Evolutionary conservation across 441 rosid species (phyloP).

Genomic region (Arabidopsis hybrid): DNA sequence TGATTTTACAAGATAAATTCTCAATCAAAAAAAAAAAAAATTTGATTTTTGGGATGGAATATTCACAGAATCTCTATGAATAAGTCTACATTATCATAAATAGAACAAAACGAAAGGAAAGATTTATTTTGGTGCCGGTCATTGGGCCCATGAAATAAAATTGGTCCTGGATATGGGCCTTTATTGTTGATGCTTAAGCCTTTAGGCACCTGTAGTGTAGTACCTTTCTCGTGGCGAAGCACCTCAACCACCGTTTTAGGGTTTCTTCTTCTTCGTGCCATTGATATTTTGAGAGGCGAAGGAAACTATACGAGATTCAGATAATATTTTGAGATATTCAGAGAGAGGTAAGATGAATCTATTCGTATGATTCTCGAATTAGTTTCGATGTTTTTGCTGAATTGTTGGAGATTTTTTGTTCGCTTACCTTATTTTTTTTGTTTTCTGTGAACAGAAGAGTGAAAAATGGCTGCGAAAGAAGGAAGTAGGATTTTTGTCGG

Average conservation of each 20-base stretch:
- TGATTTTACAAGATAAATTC: too few species aligned
- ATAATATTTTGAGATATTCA: background rate
- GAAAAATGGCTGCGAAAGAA: conserved; percentile 74
- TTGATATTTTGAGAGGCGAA: conserved; percentile 16
- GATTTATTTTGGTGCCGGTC: too few species aligned
- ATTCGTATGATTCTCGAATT: background rate
- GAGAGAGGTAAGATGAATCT: conserved; percentile 27
- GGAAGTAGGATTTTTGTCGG: conserved; percentile 90
- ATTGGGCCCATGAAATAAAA: background rate
- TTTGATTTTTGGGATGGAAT: too few species aligned
- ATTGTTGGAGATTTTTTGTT: background rate
- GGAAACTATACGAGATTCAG: conserved; percentile 17
- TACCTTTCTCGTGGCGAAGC: background rate
- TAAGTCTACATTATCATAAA: too few species aligned
- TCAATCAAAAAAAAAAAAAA: too few species aligned
- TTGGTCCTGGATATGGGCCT: background rate
- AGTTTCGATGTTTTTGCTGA: conserved; percentile 23
- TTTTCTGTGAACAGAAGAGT: background rate
- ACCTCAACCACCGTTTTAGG: conserved; percentile 15
- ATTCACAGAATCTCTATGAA: too few species aligned
- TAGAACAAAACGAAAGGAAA: too few species aligned
- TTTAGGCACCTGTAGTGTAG: background rate
- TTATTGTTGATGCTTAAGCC: background rate
- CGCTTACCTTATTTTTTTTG: background rate
- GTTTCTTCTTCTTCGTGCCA: conserved; percentile 13